Base-by-base conservation (phyloP, 2,329 filamentous ascomycete species). In the Calonectria henricotiae region DNA sequence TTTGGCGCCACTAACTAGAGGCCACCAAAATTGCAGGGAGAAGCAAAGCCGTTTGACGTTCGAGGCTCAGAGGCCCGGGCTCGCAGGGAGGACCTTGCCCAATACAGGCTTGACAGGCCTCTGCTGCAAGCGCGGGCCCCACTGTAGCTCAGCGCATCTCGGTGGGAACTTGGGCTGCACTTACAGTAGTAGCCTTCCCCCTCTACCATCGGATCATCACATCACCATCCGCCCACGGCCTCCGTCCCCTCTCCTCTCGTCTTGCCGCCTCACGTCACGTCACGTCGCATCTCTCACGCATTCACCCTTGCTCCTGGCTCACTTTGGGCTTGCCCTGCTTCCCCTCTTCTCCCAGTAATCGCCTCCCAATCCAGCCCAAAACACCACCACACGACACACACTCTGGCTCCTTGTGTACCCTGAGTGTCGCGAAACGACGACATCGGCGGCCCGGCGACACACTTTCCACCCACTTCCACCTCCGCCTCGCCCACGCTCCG, bases 201-300 rank as follows among this genome's bases (percentile, higher is more conserved):
- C 60, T 63, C 60, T 49, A 70, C 68, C 67, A 73, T 75, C 72
- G 70, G 68, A 76, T 78, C 76, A 74, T 76, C 73, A 72, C 71
- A 71, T 75, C 71, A 71, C 62, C 65, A 71, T 35, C 27, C 27
- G 15, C 62, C 39, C 37, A 17, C n/a, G 47, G 39, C 64, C 27
- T 61, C 47, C 44, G 43, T 62, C 54, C 44, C 63, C 68, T 49
- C 65, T 55, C 41, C 62, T 60, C 39, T 63, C 63, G 51, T 68
- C 72, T 62, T 68, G 54, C 71, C 75, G 63, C 70, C 65, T 49
- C 65, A 61, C 44, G 32, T 66, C 62, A 65, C 61, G 65, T 35
- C 58, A 70, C 62, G 60, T 44, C 46, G 51, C 65, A 47, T 68
- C 61, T 44, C 58, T 54, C 23, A 51, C 54, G 62, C 51, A 60